Evolutionary conservation across 768 basidiomycete species (phyloP).

Genomic region (Pholiota microspora): DNA sequence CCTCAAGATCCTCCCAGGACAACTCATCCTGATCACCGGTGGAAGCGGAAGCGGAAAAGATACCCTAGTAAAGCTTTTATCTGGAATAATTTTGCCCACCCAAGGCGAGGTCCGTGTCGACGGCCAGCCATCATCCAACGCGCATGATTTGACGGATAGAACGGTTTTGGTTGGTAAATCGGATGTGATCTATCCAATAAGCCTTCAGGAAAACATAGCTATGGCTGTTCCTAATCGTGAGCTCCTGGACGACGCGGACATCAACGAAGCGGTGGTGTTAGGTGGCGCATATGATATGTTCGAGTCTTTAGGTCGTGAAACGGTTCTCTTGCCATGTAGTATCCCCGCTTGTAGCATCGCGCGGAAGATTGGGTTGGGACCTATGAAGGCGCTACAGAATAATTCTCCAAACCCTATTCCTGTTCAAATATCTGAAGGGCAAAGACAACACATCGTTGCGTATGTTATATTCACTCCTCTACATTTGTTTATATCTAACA

Average conservation of each 20-base stretch:
- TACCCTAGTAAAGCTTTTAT: constrained; percentile 40
- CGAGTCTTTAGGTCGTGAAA: constrained; percentile 29
- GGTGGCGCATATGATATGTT: neutral
- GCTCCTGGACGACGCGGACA: constrained; percentile 24
- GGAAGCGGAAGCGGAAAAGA: constrained; percentile 45
- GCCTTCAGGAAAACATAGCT: constrained; percentile 30
- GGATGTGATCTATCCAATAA: constrained; percentile 32
- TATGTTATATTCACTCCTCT: neutral
- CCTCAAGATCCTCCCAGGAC: constrained; percentile 37
- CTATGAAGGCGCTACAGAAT: constrained; percentile 25
- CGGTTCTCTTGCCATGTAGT: constrained; percentile 29
- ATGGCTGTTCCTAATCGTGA: constrained; percentile 24
- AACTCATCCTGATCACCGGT: constrained; percentile 45
- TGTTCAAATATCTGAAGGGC: constrained; percentile 17
- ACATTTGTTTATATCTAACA: neutral
- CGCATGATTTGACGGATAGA: neutral
- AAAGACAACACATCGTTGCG: neutral
- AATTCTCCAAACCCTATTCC: constrained; percentile 17
- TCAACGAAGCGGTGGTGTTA: neutral
- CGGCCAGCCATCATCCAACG: neutral
- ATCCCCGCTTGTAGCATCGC: constrained; percentile 28
- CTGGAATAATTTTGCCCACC: constrained; percentile 14
- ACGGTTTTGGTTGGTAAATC: constrained; percentile 44
- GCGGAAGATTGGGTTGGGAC: constrained; percentile 22
- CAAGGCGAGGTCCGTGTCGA: neutral